Base-by-base conservation (phyloP, 2,329 filamentous ascomycete species). In the Ophiostoma himal-ulmi region DNA sequence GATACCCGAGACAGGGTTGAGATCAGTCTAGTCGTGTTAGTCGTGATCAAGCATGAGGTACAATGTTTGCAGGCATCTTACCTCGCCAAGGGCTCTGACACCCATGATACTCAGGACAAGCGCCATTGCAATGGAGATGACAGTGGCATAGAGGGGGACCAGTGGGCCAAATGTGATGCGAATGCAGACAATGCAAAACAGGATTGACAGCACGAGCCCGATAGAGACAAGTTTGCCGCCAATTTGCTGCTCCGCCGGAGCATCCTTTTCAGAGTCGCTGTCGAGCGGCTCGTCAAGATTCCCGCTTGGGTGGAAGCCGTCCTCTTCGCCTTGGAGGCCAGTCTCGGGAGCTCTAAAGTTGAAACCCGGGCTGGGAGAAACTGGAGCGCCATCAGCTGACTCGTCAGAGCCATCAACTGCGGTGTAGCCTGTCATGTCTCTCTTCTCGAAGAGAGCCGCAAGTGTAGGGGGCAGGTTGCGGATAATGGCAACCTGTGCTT, bases 1-100 rank as follows among this genome's bases (percentile, higher is more conserved):
- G 79, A 98, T 99, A 44, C 95, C 95, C 0, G 92, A 96, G 2
- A 98, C 95, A 0, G 95, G 95, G 77, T 98, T 98, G 11, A 99
- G 84, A 76, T 99, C 95, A 5, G 95, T 98, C 82, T 65, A 22
- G 7, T 14, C 6, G 34, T 36, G 36, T 65, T 39, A 39, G 62
- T 14, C 20, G 73, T 37, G 1, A 52, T 30, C 26, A 13, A 6
- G 41, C 36, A 60, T 22, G 65, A 65, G 26, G 10, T 68, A 37
- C 20, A 39, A 14, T 14, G 48, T 7, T n/a, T 13, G 10, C 22
- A n/a, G 5, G 26, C n/a, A 62, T 11, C 62, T 39, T 65, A 65
- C 62, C 62, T 98, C 88, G 30, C 88, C 88, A 0, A 91, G 79
- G 0, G 89, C 88, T 41, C 89, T 81, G 13, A 91, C 89, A 3